Percentiles rank a stretch among this genome's conserved stretches.
Evolutionary conservation across 2,329 filamentous ascomycete species (phyloP).

Genomic region (Calonectria pseudoreteaudii): DNA sequence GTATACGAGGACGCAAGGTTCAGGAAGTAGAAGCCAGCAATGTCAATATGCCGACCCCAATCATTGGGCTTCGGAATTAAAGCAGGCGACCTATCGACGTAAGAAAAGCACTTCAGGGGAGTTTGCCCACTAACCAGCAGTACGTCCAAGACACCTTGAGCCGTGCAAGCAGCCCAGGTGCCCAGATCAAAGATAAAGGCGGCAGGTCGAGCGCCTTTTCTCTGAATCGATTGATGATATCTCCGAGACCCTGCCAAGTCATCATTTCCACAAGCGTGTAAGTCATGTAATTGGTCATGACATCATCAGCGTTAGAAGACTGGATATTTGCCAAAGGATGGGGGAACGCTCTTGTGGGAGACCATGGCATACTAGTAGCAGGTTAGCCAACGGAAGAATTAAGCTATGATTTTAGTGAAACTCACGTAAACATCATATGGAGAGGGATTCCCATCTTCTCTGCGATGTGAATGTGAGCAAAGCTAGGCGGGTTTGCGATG

Average conservation of each 20-base stretch:
- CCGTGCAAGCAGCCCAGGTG: constrained; percentile 81
- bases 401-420: constrained; percentile 28
- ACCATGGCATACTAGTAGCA: constrained; percentile 85
- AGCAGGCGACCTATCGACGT: constrained; percentile 68
- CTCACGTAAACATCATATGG: constrained; percentile 91
- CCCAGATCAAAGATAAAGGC: constrained; percentile 83
- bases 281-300: constrained; percentile 84
- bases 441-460: constrained; percentile 81
- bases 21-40: constrained; percentile 83
- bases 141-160: constrained; percentile 88
- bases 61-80: constrained; percentile 84
- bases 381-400: neutral
- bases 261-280: constrained; percentile 91
- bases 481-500: constrained; percentile 82
- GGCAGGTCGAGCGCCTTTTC: constrained; percentile 80
- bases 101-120: neutral
- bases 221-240: constrained; percentile 90
- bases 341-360: constrained; percentile 85
- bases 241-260: constrained; percentile 92
- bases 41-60: constrained; percentile 77
- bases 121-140: constrained; percentile 71
- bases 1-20: constrained; percentile 74
- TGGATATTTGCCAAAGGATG: constrained; percentile 89
- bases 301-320: constrained; percentile 78
- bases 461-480: constrained; percentile 80